These are phyloP conservation scores for Passalora sequoiae DNA, from an alignment of 2,329 filamentous ascomycete species.

Conservation along the genomic window DNA sequence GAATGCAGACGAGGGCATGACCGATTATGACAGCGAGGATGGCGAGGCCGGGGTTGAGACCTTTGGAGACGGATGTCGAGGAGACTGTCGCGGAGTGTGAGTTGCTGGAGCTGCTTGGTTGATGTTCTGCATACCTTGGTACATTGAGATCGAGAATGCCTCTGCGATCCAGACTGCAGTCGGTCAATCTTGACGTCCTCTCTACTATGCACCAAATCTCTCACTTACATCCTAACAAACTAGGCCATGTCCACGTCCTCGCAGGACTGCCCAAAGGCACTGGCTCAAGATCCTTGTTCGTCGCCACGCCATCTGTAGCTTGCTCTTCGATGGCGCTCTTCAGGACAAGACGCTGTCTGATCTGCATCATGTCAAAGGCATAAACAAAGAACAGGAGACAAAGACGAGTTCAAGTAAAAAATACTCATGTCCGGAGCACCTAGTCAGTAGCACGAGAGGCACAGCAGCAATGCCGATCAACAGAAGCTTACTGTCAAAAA, in stretches of 20 bases:
- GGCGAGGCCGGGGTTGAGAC: slow-evolving; percentile 21
- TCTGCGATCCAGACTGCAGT: slow-evolving; percentile 20
- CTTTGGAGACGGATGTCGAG: slow-evolving; percentile 18
- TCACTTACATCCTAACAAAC: slow-evolving; percentile 15
- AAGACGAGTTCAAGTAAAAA: neutral
- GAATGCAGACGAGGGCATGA: slow-evolving; percentile 19
- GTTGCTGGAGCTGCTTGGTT: neutral
- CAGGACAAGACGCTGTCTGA: neutral
- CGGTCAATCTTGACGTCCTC: neutral
- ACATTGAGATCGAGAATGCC: slow-evolving; percentile 21
- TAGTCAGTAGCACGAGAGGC: neutral
- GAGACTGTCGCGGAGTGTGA: slow-evolving; percentile 11
- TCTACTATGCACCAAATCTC: neutral
- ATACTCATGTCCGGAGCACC: neutral
- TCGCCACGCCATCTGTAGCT: neutral
- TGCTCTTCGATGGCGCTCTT: neutral
- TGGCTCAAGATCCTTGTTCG: neutral
- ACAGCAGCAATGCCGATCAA: neutral
- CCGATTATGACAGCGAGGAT: slow-evolving; percentile 22
- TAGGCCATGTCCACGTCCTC: slow-evolving; percentile 23
- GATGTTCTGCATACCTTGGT: slow-evolving; percentile 1
- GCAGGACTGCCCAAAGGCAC: slow-evolving; percentile 10
- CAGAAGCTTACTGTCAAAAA: neutral
- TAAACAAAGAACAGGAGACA: neutral
- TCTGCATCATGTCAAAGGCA: neutral